phyloP scores from a whole-genome alignment of 768 basidiomycete species.

The Tubosaeta sp. region DNA sequence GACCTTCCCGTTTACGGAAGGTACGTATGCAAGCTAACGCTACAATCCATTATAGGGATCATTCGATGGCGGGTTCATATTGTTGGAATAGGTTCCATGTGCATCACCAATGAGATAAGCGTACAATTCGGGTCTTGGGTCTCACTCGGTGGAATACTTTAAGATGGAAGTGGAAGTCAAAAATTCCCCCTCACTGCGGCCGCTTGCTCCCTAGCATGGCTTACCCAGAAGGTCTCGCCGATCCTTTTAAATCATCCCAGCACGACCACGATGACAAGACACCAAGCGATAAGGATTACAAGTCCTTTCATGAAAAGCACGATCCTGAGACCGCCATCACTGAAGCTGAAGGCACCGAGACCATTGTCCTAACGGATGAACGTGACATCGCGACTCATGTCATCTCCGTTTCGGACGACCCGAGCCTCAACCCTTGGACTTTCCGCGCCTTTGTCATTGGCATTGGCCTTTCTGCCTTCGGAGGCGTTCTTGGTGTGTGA shows the following conservation, averaged over 20 bases:
- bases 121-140: neutral
- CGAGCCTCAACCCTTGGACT: conserved; percentile 27
- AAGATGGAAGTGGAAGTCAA: neutral
- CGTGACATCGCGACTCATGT: conserved; percentile 47
- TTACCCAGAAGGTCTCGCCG: neutral
- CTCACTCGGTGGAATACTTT: neutral
- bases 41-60: neutral
- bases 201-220: conserved; percentile 7
- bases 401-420: conserved; percentile 36
- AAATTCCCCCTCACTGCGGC: neutral
- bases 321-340: conserved; percentile 31
- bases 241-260: neutral
- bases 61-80: neutral
- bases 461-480: conserved; percentile 49
- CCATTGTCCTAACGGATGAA: conserved; percentile 36
- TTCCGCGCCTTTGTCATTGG: conserved; percentile 53
- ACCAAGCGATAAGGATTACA: conserved; percentile 16
- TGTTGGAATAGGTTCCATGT: neutral
- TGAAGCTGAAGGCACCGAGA: conserved; percentile 11
- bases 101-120: conserved; percentile 1
- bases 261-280: neutral
- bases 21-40: neutral
- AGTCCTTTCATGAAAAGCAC: conserved; percentile 24
- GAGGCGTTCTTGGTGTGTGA: conserved; percentile 46
- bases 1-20: neutral